Evolutionary conservation across 441 rosid species (phyloP), one percentile per base, ranked within the genome.

Genomic region (Arabidopsis hybrid): DNA sequence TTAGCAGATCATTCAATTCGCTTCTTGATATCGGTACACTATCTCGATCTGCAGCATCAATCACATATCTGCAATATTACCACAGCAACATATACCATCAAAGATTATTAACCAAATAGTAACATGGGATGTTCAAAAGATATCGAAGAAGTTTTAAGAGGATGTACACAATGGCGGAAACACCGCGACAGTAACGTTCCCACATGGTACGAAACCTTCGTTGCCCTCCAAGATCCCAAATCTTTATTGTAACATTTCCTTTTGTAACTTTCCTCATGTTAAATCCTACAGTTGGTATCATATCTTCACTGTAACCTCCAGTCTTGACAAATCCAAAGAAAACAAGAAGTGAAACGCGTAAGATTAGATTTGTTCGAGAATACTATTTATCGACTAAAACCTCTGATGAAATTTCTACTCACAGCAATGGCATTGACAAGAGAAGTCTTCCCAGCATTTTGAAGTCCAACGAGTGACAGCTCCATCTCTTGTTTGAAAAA

Each of bases 191-290:
- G 60, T 93, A 95, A 67, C 97, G 97, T 77, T 95, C 99, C 99
- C 99, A 93, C 98, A 91, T 93, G 51, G 91, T 84, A 50, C 99
- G 97, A 59, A 95, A 95, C 85, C 99, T 88, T 36, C 95, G 81
- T 76, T 95, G 99, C 32, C 99, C 99, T 82, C 99, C 99, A 77
- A 95, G 97, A 79, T 95, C 99, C 99, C 99, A 95, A 42, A 93
- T 90, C 84, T 95, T 95, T 69, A 95, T 95, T 1, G 98, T 95
- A 69, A 95, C 98, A 53, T 95, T 95, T 64, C 99, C 99, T 85
- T 93, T 95, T 8, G 97, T 93, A 71, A 95, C 94, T 83, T 95
- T 95, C 39, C 92, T 84, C 99, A 95, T 93, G 78, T 95, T 95
- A 63, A 95, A 93, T 40, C 99, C 99, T 56, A 95, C 99, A 42